Evolutionary conservation across 768 basidiomycete species (phyloP), one percentile per base, ranked within the genome.

Genomic region (Leccinum imitatum): DNA sequence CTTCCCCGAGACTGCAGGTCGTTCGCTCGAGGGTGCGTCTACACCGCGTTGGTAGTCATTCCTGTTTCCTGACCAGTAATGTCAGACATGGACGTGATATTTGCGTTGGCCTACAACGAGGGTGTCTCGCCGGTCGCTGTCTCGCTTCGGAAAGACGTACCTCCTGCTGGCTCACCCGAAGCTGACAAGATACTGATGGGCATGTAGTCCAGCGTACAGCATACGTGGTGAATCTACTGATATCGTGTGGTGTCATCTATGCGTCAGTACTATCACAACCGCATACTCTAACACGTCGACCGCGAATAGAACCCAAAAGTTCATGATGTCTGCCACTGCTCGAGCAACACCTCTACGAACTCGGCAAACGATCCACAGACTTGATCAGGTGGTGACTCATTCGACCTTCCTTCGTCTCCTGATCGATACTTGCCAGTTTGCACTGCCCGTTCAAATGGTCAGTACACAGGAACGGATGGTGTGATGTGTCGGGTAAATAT

Each of bases 401-500:
- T 79, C 15, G 62, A 56, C 57, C 72, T 74, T 6, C 48, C 56
- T 69, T 89, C 89, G 63, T 87, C 84, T 3, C 85, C 87, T 4
- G 73, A 19, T 3, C 88, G 78, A 67, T 88, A 90, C 66, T 90
- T 91, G 11, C 89, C 89, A 6, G 88, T 87, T 66, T 78, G 79
- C 23, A 89, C 88, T 85, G 27, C 50, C 47, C 30, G 35, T 27
- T 15, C 46, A 11, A 7, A 19, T 2, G 33, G 35, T 57, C 50
- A 52, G 25, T 21, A 61, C 4, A 11, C 27, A 14, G 14, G n/a
- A 33, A 23, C n/a, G 17, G 3, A 21, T 33, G 2, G 15, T 21
- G 6, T 17, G 21, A 23, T 0, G 25, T 3, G 4, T 17, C 23
- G 5, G 19, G 46, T 39, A 39, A 27, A 15, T 37, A 27, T 25